Evolutionary conservation across 179 eudicot species (phyloP), one percentile per base, ranked within the genome.

Genomic region (Drosera spatulata): DNA sequence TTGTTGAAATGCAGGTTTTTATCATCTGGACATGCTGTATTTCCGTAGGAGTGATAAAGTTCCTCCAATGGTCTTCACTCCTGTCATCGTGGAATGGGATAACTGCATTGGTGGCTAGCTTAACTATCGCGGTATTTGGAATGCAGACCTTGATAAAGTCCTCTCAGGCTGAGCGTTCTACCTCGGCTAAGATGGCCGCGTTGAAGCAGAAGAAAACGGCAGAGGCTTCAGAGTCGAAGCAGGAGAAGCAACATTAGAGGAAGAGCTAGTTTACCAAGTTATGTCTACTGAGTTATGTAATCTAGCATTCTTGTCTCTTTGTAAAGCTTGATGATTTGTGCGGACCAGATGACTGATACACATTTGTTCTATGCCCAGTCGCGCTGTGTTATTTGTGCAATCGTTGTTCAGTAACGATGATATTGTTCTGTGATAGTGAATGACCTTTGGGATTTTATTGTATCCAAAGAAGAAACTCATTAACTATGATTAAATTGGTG

Each of bases 101-200:
- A 12, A 55, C 79, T 7, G 50, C 75, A 45, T 68, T 80, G 5
- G 80, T 63, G 2, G 53, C 67, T 39, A 62, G 58, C 7, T 68
- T 82, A 67, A 85, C 58, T 7, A 12, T 71, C 12, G 69, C 82
- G 6, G 79, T 83, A 1, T 37, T 75, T 14, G 79, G 79, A 7
- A 84, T 84, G 91, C 91, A 84, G 56, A 59, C 77, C 56, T 61
- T 84, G 76, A 84, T 84, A 57, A 74, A 70, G 67, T 84, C 77
- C 71, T 71, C 87, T 48, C 82, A 82, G 60, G 60, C 90, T 0
- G 90, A 84, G 58, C 74, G 87, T 12, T 84, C 90, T 12, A 82
- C 78, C 10, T 77, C 83, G 0, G 83, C 82, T 61, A 68, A 81
- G 63, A 77, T 76, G 22, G 74, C 71, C 66, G 80, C 80, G 1